These are phyloP conservation scores for Phaffia rhodozyma DNA, from an alignment of 1,284 basidiomycete species.

Conservation along the genomic window DNA sequence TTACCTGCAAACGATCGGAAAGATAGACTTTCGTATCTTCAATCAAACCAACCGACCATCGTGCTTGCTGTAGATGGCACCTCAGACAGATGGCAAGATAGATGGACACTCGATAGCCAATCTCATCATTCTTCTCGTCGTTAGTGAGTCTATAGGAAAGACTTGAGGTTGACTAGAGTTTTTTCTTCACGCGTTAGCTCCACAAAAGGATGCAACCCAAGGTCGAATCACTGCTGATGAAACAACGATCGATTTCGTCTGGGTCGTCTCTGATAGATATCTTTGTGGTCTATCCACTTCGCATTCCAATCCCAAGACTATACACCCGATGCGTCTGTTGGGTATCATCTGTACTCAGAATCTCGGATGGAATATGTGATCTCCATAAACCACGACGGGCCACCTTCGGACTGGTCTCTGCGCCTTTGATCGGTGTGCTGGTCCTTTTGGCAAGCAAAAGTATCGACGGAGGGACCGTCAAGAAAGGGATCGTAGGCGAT, in stretches of 20 bases:
- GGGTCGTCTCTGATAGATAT: slow-evolving; percentile 35
- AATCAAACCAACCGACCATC: not conserved
- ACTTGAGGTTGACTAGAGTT: not conserved
- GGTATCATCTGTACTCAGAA: slow-evolving; percentile 22
- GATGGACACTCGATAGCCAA: slow-evolving; percentile 44
- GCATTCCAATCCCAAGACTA: slow-evolving; percentile 41
- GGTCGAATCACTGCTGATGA: too few species aligned
- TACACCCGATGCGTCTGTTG: slow-evolving; percentile 19
- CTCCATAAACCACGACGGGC: slow-evolving; percentile 29
- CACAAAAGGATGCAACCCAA: not conserved
- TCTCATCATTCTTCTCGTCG: slow-evolving; percentile 57
- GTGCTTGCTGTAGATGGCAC: not conserved
- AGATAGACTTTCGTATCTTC: not conserved
- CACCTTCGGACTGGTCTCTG: slow-evolving; percentile 54
- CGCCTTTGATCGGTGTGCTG: slow-evolving; percentile 65
- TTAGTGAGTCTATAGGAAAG: slow-evolving; percentile 43
- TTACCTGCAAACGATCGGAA: too few species aligned
- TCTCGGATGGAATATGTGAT: slow-evolving; percentile 27
- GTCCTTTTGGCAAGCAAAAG: slow-evolving; percentile 64
- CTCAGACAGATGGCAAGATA: not conserved
- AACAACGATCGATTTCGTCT: not conserved
- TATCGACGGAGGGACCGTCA: slow-evolving; percentile 52
- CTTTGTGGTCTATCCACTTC: slow-evolving; percentile 54
- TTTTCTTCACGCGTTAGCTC: not conserved
- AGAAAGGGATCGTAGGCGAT: slow-evolving; percentile 52